Conservation (phyloP, 1,139 yeast genomes). For the Entelexis paramagnoliae region DNA sequence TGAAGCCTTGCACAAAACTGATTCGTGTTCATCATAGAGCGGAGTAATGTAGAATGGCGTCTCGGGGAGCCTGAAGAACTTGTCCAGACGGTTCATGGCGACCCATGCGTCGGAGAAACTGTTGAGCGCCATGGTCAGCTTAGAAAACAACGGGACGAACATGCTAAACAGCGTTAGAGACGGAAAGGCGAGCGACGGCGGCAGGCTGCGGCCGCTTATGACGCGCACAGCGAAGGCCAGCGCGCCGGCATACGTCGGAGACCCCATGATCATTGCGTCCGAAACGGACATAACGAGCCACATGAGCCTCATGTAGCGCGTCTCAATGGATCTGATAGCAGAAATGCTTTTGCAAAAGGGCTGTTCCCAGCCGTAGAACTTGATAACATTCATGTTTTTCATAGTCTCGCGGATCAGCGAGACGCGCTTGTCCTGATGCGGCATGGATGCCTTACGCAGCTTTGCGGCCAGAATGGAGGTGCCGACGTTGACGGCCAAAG, state of each 20-base stretch:
- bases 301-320: conserved; percentile 27
- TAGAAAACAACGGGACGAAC: conserved; percentile 54
- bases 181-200: conserved; percentile 64
- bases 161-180: conserved; percentile 66
- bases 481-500: conserved; percentile 11
- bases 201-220: conserved; percentile 38
- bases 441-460: conserved; percentile 36
- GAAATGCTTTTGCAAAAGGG: conserved; percentile 42
- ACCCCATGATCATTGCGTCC: conserved; percentile 48
- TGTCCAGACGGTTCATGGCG: conserved; percentile 50
- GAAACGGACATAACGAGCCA: conserved; percentile 39
- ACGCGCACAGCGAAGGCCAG: conserved; percentile 61
- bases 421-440: conserved; percentile 37
- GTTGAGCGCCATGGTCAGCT: conserved; percentile 50
- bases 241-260: conserved; percentile 59
- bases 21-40: not conserved
- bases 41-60: conserved; percentile 26
- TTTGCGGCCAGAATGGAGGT: conserved; percentile 31
- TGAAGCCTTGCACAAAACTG: not conserved
- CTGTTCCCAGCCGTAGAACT: conserved; percentile 65
- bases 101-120: conserved; percentile 54
- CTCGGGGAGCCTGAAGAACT: conserved; percentile 40
- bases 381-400: conserved; percentile 54
- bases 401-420: conserved; percentile 52
- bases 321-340: conserved; percentile 40